Conservation (phyloP, 2,329 filamentous ascomycete genomes). For the Aspergillus brasiliensis region DNA sequence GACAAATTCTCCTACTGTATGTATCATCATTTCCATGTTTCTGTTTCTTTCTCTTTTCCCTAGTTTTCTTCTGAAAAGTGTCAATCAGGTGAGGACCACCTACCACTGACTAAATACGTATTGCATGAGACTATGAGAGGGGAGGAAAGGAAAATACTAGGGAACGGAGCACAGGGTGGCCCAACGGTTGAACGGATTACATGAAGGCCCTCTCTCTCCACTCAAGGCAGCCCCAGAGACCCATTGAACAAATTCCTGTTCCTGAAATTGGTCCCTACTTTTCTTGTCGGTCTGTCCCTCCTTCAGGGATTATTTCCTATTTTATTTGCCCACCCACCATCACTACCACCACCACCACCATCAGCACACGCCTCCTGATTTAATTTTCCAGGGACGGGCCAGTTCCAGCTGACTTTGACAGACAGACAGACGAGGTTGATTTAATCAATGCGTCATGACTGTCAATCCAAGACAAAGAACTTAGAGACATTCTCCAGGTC, state of each 20-base stretch:
- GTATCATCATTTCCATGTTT: background rate
- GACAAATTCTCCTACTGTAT: background rate
- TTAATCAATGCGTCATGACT: background rate
- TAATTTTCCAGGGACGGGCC: background rate
- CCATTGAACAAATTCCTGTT: constrained; percentile 14
- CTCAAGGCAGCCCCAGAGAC: constrained; percentile 14
- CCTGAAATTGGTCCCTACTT: constrained; percentile 9
- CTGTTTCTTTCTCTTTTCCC: background rate
- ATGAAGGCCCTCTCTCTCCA: constrained; percentile 9
- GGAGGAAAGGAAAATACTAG: background rate
- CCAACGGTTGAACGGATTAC: background rate
- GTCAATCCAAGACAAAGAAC: background rate
- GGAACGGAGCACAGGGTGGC: constrained; percentile 2
- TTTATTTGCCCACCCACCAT: background rate
- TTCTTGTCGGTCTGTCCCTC: too few species aligned
- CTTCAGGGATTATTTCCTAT: too few species aligned
- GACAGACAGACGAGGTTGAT: background rate
- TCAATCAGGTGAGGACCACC: background rate
- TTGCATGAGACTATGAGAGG: background rate
- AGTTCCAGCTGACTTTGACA: background rate
- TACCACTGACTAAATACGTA: background rate
- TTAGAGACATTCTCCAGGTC: background rate
- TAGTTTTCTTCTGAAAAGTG: background rate
- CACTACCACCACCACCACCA: background rate
- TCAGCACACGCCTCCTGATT: background rate